phyloP scores from a whole-genome alignment of 257 asterid genomes.

The Primulina huaijiensis region DNA sequence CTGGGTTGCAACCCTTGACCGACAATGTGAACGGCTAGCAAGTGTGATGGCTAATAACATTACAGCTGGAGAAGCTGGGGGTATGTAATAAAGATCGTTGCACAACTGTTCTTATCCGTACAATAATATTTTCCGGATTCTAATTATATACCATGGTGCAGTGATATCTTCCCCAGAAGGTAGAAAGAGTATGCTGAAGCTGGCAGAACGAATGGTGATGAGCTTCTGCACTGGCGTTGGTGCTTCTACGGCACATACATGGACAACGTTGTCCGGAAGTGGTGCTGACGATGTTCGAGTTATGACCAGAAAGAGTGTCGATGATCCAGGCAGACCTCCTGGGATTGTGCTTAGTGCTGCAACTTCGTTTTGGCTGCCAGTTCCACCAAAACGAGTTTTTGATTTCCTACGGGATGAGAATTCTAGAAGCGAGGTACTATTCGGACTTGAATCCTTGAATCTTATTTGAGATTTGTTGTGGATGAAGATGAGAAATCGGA shows the following conservation, averaged over 20 bases:
- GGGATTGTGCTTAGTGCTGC: conserved; percentile 63
- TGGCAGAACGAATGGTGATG: conserved; percentile 59
- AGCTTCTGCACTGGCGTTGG: conserved; percentile 59
- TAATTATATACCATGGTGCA: conserved; percentile 13
- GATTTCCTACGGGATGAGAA: conserved; percentile 56
- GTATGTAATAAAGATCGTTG: conserved; percentile 12
- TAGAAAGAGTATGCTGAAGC: conserved; percentile 43
- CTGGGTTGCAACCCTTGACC: conserved; percentile 47
- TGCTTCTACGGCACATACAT: conserved; percentile 57
- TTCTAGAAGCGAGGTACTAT: conserved; percentile 47
- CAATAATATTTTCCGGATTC: neutral
- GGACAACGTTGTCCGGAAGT: conserved; percentile 53
- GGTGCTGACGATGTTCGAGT: conserved; percentile 55
- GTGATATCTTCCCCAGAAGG: conserved; percentile 52
- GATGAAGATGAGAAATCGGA: neutral
- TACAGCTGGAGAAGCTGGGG: conserved; percentile 46
- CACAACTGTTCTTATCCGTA: neutral
- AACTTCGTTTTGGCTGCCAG: conserved; percentile 61
- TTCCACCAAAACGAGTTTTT: conserved; percentile 44
- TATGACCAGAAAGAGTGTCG: conserved; percentile 54
- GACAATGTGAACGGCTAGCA: conserved; percentile 57
- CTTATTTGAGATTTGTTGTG: too few relatives aligned
- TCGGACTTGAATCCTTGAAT: neutral
- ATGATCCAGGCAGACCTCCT: conserved; percentile 61
- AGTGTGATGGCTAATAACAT: conserved; percentile 44